These are phyloP conservation scores for Exophiala calicioides DNA, from an alignment of 2,329 filamentous ascomycete species.

Conservation along the genomic window DNA sequence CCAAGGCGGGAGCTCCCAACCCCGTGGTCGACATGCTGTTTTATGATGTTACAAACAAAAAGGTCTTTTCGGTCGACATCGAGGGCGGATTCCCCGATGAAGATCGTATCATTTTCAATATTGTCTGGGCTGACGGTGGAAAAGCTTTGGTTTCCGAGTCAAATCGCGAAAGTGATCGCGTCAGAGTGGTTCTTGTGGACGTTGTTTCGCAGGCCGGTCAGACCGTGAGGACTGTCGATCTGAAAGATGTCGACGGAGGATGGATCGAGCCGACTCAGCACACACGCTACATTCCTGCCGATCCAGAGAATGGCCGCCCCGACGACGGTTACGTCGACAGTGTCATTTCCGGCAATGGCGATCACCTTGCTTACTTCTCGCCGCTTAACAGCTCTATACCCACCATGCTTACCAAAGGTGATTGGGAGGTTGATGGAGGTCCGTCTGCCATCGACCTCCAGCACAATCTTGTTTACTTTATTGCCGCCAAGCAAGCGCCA, in stretches of 20 bases:
- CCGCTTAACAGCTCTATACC: slow-evolving; percentile 83
- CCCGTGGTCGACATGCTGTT: slow-evolving; percentile 85
- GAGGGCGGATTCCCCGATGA: slow-evolving; percentile 75
- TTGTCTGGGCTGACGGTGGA: slow-evolving; percentile 79
- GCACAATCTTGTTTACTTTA: slow-evolving; percentile 87
- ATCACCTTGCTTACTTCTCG: slow-evolving; percentile 91
- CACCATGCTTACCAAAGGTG: slow-evolving; percentile 78
- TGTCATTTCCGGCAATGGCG: slow-evolving; percentile 79
- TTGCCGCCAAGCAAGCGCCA: slow-evolving; percentile 80
- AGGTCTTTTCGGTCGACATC: slow-evolving; percentile 78
- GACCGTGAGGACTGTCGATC: slow-evolving; percentile 75
- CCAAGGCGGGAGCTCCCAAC: slow-evolving; percentile 91
- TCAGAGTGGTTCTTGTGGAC: slow-evolving; percentile 85
- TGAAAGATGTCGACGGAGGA: slow-evolving; percentile 84
- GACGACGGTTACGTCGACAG: slow-evolving; percentile 93
- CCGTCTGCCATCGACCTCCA: slow-evolving; percentile 82
- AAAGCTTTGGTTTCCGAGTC: slow-evolving; percentile 88
- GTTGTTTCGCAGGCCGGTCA: slow-evolving; percentile 71
- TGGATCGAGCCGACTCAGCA: slow-evolving; percentile 95
- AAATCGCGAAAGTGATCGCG: slow-evolving; percentile 88
- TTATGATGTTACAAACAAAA: slow-evolving; percentile 75
- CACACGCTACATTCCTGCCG: slow-evolving; percentile 82
- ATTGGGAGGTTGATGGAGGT: slow-evolving; percentile 88
- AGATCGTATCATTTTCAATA: slow-evolving; percentile 86
- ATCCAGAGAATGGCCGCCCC: slow-evolving; percentile 70